Evolutionary conservation across 2,329 filamentous ascomycete species (phyloP).

Genomic region (Mycogone perniciosa): DNA sequence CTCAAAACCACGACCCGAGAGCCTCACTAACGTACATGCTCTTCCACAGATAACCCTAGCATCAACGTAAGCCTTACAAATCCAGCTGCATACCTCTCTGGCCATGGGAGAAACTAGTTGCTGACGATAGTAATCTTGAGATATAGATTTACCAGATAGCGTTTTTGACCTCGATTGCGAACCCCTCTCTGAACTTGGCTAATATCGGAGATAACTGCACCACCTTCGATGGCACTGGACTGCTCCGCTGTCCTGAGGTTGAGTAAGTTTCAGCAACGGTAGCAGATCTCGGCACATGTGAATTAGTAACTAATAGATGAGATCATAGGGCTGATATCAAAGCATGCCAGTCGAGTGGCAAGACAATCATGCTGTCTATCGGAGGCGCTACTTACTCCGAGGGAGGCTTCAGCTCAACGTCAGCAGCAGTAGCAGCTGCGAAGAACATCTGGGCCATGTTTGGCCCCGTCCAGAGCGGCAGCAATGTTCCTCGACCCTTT

Average conservation of each 20-base stretch:
- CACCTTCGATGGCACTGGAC: slow-evolving; percentile 38
- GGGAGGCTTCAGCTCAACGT: slow-evolving; percentile 52
- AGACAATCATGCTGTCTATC: slow-evolving; percentile 66
- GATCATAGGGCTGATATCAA: slow-evolving; percentile 40
- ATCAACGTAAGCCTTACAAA: slow-evolving; percentile 3
- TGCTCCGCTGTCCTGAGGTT: slow-evolving; percentile 58
- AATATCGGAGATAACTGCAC: slow-evolving; percentile 56
- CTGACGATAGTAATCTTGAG: background rate
- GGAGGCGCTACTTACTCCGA: slow-evolving; percentile 65
- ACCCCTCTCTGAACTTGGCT: slow-evolving; percentile 56
- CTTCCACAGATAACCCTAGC: background rate
- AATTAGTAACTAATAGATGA: background rate
- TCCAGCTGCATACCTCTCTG: too few species aligned
- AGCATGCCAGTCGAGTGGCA: slow-evolving; percentile 56
- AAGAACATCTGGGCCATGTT: slow-evolving; percentile 64
- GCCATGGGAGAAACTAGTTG: background rate
- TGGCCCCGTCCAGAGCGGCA: slow-evolving; percentile 45
- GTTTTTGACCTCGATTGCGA: slow-evolving; percentile 54
- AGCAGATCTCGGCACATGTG: background rate
- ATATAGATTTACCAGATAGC: slow-evolving; percentile 40
- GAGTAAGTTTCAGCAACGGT: slow-evolving; percentile 42
- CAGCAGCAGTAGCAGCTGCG: slow-evolving; percentile 49
- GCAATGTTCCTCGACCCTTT: slow-evolving; percentile 55
- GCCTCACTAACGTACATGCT: slow-evolving; percentile 9
- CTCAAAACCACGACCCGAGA: background rate